phyloP scores from a whole-genome alignment of 306 rosid genomes.

The Albizia julibrissin region DNA sequence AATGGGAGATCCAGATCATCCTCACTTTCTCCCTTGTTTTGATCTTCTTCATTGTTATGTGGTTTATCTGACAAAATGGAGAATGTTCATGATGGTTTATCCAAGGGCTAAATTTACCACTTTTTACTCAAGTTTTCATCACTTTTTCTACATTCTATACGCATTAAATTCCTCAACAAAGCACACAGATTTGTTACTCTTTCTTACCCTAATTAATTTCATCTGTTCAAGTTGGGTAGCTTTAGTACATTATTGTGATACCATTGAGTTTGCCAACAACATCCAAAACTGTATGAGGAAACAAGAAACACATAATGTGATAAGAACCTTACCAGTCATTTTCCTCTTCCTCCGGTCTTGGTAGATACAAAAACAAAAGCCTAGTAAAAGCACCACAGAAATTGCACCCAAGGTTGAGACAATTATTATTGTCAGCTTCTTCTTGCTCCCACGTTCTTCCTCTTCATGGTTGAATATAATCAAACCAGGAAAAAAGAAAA shows the following conservation, averaged over 20 bases:
- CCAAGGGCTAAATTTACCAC: not conserved
- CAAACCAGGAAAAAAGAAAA: too few relatives aligned
- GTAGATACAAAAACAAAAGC: not conserved
- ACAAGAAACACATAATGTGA: not conserved
- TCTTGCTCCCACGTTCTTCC: not conserved
- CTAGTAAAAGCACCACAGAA: not conserved
- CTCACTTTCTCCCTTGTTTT: constrained; percentile 20
- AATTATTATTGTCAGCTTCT: not conserved
- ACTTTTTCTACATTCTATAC: not conserved
- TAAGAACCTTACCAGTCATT: not conserved
- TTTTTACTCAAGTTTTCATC: not conserved
- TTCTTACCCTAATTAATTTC: not conserved
- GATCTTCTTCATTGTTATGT: not conserved
- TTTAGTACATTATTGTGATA: not conserved
- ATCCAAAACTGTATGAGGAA: not conserved
- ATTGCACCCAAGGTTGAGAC: not conserved
- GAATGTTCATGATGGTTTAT: not conserved
- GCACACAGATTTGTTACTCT: not conserved
- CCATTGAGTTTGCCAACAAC: not conserved
- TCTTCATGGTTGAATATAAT: not conserved
- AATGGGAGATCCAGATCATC: constrained; percentile 43
- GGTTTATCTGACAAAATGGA: not conserved
- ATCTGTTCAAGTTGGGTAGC: not conserved
- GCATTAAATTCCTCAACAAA: not conserved
- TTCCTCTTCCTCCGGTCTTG: not conserved